phyloP scores from a whole-genome alignment of 129 eudicot genomes.

The Saposhnikovia divaricata region DNA sequence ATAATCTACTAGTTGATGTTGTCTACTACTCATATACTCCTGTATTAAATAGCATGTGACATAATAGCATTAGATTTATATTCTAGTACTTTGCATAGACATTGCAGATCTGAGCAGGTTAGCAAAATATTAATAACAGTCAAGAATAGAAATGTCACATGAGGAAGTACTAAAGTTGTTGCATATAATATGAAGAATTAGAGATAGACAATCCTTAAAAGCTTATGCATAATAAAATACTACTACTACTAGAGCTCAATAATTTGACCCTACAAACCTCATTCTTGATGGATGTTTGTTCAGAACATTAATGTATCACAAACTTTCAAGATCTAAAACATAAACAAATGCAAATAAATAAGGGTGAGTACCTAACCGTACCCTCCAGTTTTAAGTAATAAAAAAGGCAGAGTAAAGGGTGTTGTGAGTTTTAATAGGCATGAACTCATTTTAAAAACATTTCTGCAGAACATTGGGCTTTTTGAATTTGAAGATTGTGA shows the following conservation, averaged over 20 bases:
- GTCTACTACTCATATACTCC: not conserved
- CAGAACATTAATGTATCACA: not conserved
- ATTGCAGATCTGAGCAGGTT: not conserved
- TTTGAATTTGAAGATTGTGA: too few relatives aligned
- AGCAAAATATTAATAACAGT: not conserved
- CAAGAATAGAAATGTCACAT: not conserved
- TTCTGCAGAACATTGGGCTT: too few relatives aligned
- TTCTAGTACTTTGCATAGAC: not conserved
- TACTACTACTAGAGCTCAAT: not conserved
- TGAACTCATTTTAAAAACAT: too few relatives aligned
- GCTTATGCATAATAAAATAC: not conserved
- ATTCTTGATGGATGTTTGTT: not conserved
- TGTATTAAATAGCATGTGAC: not conserved
- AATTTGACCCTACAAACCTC: not conserved
- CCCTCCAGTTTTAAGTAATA: too few relatives aligned
- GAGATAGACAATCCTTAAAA: too few relatives aligned
- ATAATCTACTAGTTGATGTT: too few relatives aligned
- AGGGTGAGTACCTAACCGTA: not conserved
- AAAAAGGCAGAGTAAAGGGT: too few relatives aligned
- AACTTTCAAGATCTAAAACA: not conserved
- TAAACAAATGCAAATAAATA: not conserved
- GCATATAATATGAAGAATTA: not conserved
- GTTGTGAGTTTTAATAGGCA: too few relatives aligned
- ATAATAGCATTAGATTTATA: not conserved
- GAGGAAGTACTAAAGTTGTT: not conserved